Conservation (phyloP, 768 basidiomycete species). For the Podaxis sp. region DNA sequence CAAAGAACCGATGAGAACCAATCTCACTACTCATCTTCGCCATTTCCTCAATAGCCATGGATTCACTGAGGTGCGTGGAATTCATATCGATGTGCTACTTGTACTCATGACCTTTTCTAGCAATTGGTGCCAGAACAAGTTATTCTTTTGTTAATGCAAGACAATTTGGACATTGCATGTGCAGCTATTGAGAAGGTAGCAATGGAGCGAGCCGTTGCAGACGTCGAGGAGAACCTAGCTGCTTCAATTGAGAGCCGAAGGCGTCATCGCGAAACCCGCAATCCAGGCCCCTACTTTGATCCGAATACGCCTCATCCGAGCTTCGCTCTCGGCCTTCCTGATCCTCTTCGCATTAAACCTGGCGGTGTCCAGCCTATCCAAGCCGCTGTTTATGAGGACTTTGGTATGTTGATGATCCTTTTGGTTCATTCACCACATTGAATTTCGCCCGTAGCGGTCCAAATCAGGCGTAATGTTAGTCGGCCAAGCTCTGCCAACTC, state of each 20-base stretch:
- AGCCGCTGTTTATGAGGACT: conserved; percentile 92
- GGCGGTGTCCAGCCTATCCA: conserved; percentile 83
- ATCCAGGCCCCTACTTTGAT: conserved; percentile 86
- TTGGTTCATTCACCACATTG: background rate
- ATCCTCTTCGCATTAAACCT: conserved; percentile 82
- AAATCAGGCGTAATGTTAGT: conserved; percentile 51
- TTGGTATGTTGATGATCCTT: conserved; percentile 46
- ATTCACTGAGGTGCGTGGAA: conserved; percentile 69
- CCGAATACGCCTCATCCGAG: conserved; percentile 67
- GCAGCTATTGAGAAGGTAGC: conserved; percentile 95
- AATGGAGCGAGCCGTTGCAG: conserved; percentile 91
- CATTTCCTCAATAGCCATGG: conserved; percentile 82
- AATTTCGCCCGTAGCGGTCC: background rate
- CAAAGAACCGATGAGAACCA: conserved; percentile 94
- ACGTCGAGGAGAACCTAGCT: conserved; percentile 89
- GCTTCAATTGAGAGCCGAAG: conserved; percentile 80
- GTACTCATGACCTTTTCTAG: conserved; percentile 25
- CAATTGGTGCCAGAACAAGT: conserved; percentile 82
- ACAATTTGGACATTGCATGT: conserved; percentile 93
- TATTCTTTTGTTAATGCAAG: conserved; percentile 75
- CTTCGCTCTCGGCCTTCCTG: conserved; percentile 76
- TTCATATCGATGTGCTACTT: background rate
- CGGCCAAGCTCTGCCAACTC: conserved; percentile 73
- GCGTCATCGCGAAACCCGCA: conserved; percentile 79
- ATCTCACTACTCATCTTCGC: conserved; percentile 87